These are phyloP conservation scores for Megacollybia platyphylla DNA, from an alignment of 1,284 basidiomycete genomes.

Conservation along the genomic window DNA sequence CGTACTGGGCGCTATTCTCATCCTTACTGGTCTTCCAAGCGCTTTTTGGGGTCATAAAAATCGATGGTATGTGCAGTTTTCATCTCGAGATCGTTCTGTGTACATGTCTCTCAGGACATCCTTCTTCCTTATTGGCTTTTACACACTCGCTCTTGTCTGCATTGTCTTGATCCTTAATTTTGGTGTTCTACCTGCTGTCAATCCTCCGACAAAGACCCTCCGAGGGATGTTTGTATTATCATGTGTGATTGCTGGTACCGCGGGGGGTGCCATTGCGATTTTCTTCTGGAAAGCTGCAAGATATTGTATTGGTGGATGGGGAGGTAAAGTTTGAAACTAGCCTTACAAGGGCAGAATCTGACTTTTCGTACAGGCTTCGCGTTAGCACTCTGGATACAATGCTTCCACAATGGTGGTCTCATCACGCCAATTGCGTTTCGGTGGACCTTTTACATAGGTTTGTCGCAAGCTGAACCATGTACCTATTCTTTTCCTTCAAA, in stretches of 20 bases:
- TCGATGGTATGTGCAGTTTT: constrained; percentile 49
- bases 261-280: constrained; percentile 75
- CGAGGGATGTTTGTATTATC: constrained; percentile 88
- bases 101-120: constrained; percentile 54
- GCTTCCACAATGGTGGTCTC: constrained; percentile 71
- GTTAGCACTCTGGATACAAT: constrained; percentile 80
- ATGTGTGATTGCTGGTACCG: constrained; percentile 65
- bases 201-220: constrained; percentile 66
- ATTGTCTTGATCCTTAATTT: constrained; percentile 85
- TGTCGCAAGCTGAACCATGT: constrained; percentile 11
- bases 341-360: constrained; percentile 1
- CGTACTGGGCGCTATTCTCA: constrained; percentile 79
- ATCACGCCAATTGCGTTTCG: constrained; percentile 66
- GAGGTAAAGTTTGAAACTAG: constrained; percentile 22
- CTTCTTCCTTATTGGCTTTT: constrained; percentile 86
- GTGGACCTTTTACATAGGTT: constrained; percentile 83
- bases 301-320: constrained; percentile 81
- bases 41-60: constrained; percentile 90
- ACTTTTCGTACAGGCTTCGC: constrained; percentile 40
- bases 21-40: constrained; percentile 81
- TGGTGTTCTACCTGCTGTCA: constrained; percentile 71
- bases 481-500: constrained; percentile 10
- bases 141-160: constrained; percentile 76
- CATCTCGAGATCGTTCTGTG: constrained; percentile 7
- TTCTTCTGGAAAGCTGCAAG: constrained; percentile 85